Evolutionary conservation across 2,329 filamentous ascomycete species (phyloP).

Genomic region (Fusarium devonianum): DNA sequence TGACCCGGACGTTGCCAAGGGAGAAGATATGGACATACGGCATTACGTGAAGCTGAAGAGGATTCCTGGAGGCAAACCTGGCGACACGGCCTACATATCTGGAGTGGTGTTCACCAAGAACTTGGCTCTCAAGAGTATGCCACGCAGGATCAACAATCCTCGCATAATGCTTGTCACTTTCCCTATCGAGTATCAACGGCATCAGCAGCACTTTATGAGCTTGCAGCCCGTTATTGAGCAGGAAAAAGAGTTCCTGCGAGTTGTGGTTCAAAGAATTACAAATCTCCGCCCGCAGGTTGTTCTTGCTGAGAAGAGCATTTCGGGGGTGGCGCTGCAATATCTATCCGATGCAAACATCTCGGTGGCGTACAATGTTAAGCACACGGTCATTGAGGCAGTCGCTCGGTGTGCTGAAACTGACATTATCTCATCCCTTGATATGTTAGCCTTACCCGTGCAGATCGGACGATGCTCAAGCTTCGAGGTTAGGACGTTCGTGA

Average conservation of each 20-base stretch:
- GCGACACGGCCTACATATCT: slow-evolving; percentile 95
- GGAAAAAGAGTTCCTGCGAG: slow-evolving; percentile 90
- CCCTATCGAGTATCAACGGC: slow-evolving; percentile 92
- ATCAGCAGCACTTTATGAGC: slow-evolving; percentile 93
- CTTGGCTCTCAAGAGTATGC: slow-evolving; percentile 94
- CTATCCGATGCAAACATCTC: slow-evolving; percentile 88
- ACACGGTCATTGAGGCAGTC: slow-evolving; percentile 93
- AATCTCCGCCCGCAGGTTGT: slow-evolving; percentile 85
- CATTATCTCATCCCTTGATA: slow-evolving; percentile 94
- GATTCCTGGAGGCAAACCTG: slow-evolving; percentile 86
- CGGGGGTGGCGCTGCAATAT: slow-evolving; percentile 87
- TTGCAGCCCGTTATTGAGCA: slow-evolving; percentile 95
- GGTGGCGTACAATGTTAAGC: slow-evolving; percentile 95
- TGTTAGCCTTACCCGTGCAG: slow-evolving; percentile 75
- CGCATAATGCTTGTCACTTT: slow-evolving; percentile 94
- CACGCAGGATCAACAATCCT: slow-evolving; percentile 81
- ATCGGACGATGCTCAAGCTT: slow-evolving; percentile 86
- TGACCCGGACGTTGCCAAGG: slow-evolving; percentile 86
- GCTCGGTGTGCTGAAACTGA: slow-evolving; percentile 90
- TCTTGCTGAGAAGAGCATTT: slow-evolving; percentile 91
- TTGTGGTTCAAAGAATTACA: slow-evolving; percentile 90
- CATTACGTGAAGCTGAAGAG: slow-evolving; percentile 98
- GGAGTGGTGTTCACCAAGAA: slow-evolving; percentile 98
- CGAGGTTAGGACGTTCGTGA: slow-evolving; percentile 94
- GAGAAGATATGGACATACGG: slow-evolving; percentile 95